These are phyloP conservation scores for Wickerhamiella sorbophila DNA, from an alignment of 805 yeast genomes.

Conservation along the genomic window DNA sequence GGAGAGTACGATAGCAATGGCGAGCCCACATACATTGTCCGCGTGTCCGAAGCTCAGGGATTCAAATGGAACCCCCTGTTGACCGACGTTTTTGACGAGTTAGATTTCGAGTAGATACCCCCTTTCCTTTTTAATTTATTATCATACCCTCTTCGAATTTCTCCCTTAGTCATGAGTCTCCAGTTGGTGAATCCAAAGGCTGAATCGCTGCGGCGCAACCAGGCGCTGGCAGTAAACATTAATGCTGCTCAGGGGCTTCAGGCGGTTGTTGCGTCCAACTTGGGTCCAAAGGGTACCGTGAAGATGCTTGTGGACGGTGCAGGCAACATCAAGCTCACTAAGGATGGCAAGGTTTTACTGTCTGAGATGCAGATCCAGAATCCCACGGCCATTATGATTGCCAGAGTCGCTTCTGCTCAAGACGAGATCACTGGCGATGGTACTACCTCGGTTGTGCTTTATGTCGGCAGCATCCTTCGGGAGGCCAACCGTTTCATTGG, in stretches of 20 bases:
- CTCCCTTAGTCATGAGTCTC: slow-evolving; percentile 24
- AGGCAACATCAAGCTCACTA: slow-evolving; percentile 87
- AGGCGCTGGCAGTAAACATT: slow-evolving; percentile 89
- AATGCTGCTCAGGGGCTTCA: slow-evolving; percentile 96
- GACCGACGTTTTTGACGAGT: slow-evolving; percentile 6
- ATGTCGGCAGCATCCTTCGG: slow-evolving; percentile 86
- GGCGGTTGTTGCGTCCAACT: slow-evolving; percentile 75
- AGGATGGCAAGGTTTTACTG: slow-evolving; percentile 88
- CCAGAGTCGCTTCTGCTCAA: slow-evolving; percentile 96
- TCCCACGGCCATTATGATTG: slow-evolving; percentile 76
- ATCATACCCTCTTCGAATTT: too few species aligned
- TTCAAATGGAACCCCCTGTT: slow-evolving; percentile 9
- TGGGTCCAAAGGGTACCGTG: slow-evolving; percentile 95
- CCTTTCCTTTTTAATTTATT: too few species aligned
- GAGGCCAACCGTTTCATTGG: slow-evolving; percentile 85
- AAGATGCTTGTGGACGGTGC: slow-evolving; percentile 96
- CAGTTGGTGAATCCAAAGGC: slow-evolving; percentile 95
- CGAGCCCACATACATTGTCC: slow-evolving; percentile 4
- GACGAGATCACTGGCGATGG: slow-evolving; percentile 99
- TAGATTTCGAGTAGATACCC: too few species aligned
- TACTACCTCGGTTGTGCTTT: slow-evolving; percentile 84
- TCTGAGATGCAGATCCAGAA: slow-evolving; percentile 95
- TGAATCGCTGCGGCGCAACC: slow-evolving; percentile 87
- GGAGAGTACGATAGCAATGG: slow-evolving; percentile 9
- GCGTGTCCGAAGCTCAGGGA: slow-evolving; percentile 11